Base-by-base conservation (phyloP, 192 early-diverging fungal species). In the Entophlyctis luteolus region DNA sequence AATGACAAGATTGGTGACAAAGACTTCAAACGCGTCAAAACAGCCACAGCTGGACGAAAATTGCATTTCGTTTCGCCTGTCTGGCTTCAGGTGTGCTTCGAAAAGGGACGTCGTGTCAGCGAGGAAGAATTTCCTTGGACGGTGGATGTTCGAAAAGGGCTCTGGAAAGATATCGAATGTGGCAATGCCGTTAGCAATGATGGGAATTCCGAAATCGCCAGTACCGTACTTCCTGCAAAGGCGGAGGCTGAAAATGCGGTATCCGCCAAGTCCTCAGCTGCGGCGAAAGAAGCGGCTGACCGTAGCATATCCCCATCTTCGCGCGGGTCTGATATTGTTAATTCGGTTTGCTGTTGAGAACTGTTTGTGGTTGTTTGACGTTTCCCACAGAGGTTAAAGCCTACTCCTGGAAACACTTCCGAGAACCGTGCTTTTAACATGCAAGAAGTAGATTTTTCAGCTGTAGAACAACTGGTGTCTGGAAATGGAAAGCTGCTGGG, bases 101-200 rank as follows among this genome's bases (percentile, higher is more conserved):
- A 72, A 23, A 31, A 25, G 10, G 73, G 74, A n/a, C 4, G 59
- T 32, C 35, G 74, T 29, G 73, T 79, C 0, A 34, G 60, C 1
- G 79, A 80, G 62, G 50, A 12, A 2, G 79, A 80, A 27, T 80
- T 59, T 58, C 79, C 79, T 25, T 77, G 75, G 55, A 79, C 73
- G 4, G 76, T 66, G 22, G 72, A 79, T 55, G 63, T 77, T 12
- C 55, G 69, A 22, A 65, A 62, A 47, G 38, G 67, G 31, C 38
- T 75, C 3, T 36, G 55, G 31, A 62, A 68, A n/a, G 29, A 52
- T 3, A 75, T 54, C 20, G 65, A 59, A 36, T 56, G 48, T 46
- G 63, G 65, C 29, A 60, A 65, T 22, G 58, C 4, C n/a, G 18
- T 38, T 20, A 48, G 10, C 5, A 48, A 39, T 68, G 35, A 20